Evolutionary conservation across 495 filamentous ascomycete genomes (phyloP).

Genomic region (Paragyromitra xinjiangensis): DNA sequence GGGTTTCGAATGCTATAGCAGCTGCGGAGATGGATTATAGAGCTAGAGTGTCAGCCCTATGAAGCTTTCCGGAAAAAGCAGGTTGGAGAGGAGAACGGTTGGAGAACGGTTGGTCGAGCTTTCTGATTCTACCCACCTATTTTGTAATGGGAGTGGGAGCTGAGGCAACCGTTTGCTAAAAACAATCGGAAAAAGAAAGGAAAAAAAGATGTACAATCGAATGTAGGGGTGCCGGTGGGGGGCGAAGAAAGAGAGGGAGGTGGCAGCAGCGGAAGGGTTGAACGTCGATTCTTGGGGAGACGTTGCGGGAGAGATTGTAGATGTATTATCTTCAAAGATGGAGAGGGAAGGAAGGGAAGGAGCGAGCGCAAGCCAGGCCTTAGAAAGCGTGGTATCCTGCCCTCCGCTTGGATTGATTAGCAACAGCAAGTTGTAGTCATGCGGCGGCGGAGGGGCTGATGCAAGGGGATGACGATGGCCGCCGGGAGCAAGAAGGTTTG

Average conservation of each 20-base stretch:
- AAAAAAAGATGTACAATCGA: constrained; percentile 56
- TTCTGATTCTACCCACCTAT: constrained; percentile 42
- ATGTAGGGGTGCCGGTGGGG: constrained; percentile 43
- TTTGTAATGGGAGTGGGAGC: constrained; percentile 42
- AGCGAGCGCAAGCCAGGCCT: constrained; percentile 54
- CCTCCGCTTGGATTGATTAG: constrained; percentile 57
- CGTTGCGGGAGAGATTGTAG: constrained; percentile 42
- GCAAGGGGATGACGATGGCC: constrained; percentile 55
- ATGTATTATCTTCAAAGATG: constrained; percentile 49
- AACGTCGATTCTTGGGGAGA: constrained; percentile 38
- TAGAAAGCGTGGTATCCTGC: constrained; percentile 58
- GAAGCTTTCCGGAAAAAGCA: constrained; percentile 44
- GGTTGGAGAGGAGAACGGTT: constrained; percentile 26
- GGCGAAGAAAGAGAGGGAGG: constrained; percentile 36
- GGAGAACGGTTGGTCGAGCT: constrained; percentile 37
- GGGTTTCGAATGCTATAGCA: constrained; percentile 39
- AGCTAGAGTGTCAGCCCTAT: constrained; percentile 56
- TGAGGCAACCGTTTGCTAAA: constrained; percentile 43
- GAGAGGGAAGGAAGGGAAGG: constrained; percentile 47
- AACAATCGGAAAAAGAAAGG: constrained; percentile 43
- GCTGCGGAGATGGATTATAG: constrained; percentile 39
- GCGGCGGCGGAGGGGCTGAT: constrained; percentile 57
- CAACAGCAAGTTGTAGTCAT: constrained; percentile 58
- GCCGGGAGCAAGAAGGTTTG: constrained; percentile 54
- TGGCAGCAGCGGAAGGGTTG: constrained; percentile 42